Percentiles rank a stretch among this genome's conserved stretches.
Conservation (phyloP, 805 yeast species). For the Candida arabinofermentans region DNA sequence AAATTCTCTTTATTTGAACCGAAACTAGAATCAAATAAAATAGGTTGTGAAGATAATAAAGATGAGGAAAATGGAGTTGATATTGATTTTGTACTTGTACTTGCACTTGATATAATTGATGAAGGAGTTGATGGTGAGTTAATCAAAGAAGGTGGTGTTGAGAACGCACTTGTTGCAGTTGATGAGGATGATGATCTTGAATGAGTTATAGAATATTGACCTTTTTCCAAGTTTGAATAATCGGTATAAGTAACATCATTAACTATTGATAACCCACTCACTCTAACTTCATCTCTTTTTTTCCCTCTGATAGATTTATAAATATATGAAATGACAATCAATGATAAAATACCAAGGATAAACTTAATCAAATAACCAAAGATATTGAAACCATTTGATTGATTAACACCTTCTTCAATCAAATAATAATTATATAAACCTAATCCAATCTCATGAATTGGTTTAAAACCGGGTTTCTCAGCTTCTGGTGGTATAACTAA, state of each 20-base stretch:
- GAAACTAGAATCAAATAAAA: not conserved
- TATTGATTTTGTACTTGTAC: not conserved
- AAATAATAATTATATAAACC: conserved; percentile 28
- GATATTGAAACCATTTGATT: no score
- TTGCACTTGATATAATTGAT: not conserved
- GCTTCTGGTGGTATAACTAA: conserved; percentile 27
- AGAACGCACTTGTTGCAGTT: not conserved
- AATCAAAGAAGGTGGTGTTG: conserved; percentile 4
- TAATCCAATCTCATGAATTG: conserved; percentile 28
- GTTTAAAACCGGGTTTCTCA: conserved; percentile 22
- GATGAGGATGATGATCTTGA: not conserved
- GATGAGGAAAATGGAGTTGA: not conserved
- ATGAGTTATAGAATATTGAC: not conserved
- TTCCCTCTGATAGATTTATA: no score
- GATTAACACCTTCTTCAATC: conserved; percentile 8
- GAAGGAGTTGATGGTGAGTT: conserved; percentile 4
- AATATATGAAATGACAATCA: no score
- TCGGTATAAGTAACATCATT: not conserved
- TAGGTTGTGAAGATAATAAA: not conserved
- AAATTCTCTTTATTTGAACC: no score
- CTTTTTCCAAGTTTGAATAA: conserved; percentile 2
- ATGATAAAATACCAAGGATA: no score
- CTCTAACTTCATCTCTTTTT: no score
- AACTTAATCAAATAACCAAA: no score
- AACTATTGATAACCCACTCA: no score